Base-by-base conservation (phyloP, 495 filamentous ascomycete species). In the Parachaetomium inaequale region DNA sequence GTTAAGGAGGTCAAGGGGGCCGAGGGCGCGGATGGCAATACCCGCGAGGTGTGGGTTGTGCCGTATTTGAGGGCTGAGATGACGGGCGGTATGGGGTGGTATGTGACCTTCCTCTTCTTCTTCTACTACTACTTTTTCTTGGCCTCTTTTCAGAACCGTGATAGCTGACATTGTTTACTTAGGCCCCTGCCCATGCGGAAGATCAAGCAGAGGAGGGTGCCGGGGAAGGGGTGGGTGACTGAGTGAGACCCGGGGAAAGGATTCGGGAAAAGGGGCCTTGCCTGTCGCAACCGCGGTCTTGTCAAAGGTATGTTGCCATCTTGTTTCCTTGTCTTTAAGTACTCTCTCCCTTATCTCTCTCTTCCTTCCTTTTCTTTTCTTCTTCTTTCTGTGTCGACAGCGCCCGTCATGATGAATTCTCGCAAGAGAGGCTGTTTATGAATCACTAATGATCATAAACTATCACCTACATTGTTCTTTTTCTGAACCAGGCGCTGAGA, bases 11-110 rank as follows among this genome's bases (percentile, higher is more conserved):
- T 75, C 19, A 70, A 75, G 53, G 70, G 58, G 0, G 64, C 62
- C 10, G 67, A 62, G 15, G 85, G 84, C 25, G 81, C 12, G 12
- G 10, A 12, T 12, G 36, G 80, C 25, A 79, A 81, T 68, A 79
- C 79, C 58, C 80, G 93, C 58, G 85, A 90, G 65, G 90, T 87
- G 63, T 96, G 90, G 88, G 90, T 96, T 26, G 82, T 93, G 55
- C 89, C 88, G 38, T 86, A 84, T 65, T 75, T 90, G 45, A 84
- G 91, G 8, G 85, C 88, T 7, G 82, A 86, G 59, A 76, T 74
- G 1, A 79, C 71, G 25, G 82, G 82, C 0, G 78, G 76, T 0
- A 77, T 86, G 63, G 91, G 91, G 1, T 98, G 94, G 54, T 56
- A 32, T 3, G 54, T 45, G 32, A 25, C 7, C 15, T 25, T 31